Base-by-base conservation (phyloP, 345 rosid genomes). In the Dovyalis caffra region DNA sequence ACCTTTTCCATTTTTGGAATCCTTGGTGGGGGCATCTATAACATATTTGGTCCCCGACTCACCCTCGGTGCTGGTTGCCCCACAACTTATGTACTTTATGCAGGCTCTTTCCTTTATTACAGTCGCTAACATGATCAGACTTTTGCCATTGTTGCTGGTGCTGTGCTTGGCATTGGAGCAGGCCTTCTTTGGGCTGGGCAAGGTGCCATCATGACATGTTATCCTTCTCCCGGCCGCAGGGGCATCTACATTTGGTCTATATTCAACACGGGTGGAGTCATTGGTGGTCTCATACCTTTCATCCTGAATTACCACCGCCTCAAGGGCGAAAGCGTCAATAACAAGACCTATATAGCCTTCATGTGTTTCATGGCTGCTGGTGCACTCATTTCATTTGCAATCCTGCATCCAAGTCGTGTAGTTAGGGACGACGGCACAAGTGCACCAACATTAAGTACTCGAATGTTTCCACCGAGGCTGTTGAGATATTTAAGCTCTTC, bases 191-290 rank as follows among this genome's bases (percentile, higher is more conserved):
- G 98, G 97, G 97, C 98, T 6, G 95, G 91, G 0, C 85, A 94
- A 68, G 98, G 97, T 1, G 97, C 98, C 12, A 93, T 94, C 70
- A 92, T 92, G 97, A 94, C n/a, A n/a, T n/a, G n/a, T n/a, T n/a
- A n/a, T n/a, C n/a, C n/a, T n/a, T n/a, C n/a, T n/a, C n/a, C n/a
- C 97, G n/a, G 74, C 97, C 6, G 95, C 28, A 94, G 92, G 75
- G 97, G 98, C 9, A 82, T 85, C 14, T 94, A 90, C 72, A 92
- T 92, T 51, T 89, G 95, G n/a, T n/a, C n/a, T n/a, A n/a, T n/a
- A n/a, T n/a, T n/a, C n/a, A n/a, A n/a, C n/a, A n/a, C n/a, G n/a
- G n/a, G n/a, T n/a, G n/a, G n/a, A n/a, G n/a, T n/a, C n/a, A n/a
- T n/a, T n/a, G n/a, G n/a, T n/a, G n/a, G n/a, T n/a, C n/a, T n/a